A percentile compares a stretch with the other conserved stretches of the same genome.
phyloP scores from a whole-genome alignment of 768 basidiomycete genomes.

The Filobasidium wieringae region DNA sequence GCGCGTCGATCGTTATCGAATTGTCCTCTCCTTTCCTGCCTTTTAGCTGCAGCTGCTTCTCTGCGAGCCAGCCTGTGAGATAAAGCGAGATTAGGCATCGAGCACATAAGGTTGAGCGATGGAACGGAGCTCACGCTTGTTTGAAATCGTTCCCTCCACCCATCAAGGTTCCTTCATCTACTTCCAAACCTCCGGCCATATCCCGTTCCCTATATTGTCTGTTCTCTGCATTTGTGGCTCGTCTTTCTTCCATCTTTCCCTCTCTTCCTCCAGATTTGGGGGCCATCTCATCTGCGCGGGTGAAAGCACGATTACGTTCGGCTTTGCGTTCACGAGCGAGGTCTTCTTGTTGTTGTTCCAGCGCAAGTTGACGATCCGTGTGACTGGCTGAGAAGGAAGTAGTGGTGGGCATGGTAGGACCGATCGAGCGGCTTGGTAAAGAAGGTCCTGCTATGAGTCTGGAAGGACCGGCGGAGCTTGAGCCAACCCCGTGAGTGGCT shows the following conservation, averaged over 20 bases:
- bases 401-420: slow-evolving; percentile 17
- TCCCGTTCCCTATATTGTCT: slow-evolving; percentile 53
- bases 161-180: slow-evolving; percentile 65
- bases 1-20: slow-evolving; percentile 42
- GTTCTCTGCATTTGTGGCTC: slow-evolving; percentile 59
- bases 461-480: slow-evolving; percentile 14
- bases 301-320: slow-evolving; percentile 54
- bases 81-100: slow-evolving; percentile 6
- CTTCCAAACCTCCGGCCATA: slow-evolving; percentile 57
- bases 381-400: slow-evolving; percentile 8
- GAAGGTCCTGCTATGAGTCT: slow-evolving; percentile 26
- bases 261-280: slow-evolving; percentile 73
- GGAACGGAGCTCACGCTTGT: slow-evolving; percentile 55
- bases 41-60: slow-evolving; percentile 58
- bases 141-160: slow-evolving; percentile 66
- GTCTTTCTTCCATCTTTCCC: slow-evolving; percentile 76
- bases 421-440: slow-evolving; percentile 20
- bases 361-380: slow-evolving; percentile 49
- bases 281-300: slow-evolving; percentile 62
- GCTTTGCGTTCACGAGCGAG: slow-evolving; percentile 55
- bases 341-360: slow-evolving; percentile 51
- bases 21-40: slow-evolving; percentile 42
- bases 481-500: slow-evolving; percentile 40
- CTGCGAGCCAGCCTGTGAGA: slow-evolving; percentile 54
- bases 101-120: not conserved